phyloP scores from a whole-genome alignment of 2,329 filamentous ascomycete species.

The Thelonectria discophora region DNA sequence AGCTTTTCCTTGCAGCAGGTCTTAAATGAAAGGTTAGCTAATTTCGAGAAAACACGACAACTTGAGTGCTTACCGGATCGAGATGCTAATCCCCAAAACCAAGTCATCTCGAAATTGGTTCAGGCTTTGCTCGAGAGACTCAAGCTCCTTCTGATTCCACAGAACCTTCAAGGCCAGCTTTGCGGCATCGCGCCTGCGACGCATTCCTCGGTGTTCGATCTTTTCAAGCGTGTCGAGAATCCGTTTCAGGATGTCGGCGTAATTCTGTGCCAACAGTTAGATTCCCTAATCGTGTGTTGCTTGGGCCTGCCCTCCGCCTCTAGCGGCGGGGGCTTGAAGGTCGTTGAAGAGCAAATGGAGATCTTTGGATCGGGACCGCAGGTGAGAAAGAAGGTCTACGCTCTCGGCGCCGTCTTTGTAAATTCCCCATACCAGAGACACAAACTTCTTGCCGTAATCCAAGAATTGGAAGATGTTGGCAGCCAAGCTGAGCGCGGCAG shows the following conservation, averaged over 20 bases:
- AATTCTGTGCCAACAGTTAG: not conserved
- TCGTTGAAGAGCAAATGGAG: not conserved
- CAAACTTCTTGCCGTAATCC: not conserved
- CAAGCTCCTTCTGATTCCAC: not conserved
- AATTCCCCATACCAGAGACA: not conserved
- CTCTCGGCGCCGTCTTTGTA: not conserved
- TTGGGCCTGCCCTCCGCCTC: not conserved
- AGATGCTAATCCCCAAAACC: not conserved
- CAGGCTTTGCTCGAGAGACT: not conserved
- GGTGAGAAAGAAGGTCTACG: not conserved
- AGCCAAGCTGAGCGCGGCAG: not conserved
- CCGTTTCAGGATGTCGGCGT: not conserved
- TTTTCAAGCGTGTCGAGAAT: not conserved
- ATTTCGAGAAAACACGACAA: not conserved
- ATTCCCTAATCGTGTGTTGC: not conserved
- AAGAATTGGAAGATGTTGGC: not conserved
- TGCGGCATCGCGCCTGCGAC: not conserved
- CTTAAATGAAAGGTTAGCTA: not conserved
- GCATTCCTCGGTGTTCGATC: not conserved
- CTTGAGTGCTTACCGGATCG: not conserved
- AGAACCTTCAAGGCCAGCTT: not conserved
- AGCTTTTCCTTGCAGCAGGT: not conserved
- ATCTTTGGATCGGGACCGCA: not conserved
- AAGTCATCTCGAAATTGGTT: not conserved
- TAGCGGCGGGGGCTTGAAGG: not conserved